Evolutionary conservation across 257 asterid genomes (phyloP).

Genomic region (Solanum paucissectum): DNA sequence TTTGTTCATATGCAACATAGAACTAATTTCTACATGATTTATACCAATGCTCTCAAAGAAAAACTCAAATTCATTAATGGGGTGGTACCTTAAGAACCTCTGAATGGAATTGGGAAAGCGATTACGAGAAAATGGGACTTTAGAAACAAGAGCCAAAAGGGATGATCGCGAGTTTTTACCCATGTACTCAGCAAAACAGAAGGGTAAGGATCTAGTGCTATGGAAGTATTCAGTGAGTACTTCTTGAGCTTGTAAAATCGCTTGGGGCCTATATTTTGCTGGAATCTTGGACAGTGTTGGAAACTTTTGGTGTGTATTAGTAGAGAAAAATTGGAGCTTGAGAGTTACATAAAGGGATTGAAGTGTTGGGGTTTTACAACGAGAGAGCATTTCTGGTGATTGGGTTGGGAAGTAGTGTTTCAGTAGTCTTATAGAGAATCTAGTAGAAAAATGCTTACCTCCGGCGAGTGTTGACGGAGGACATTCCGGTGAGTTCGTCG

Average conservation of each 20-base stretch:
- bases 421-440: not conserved
- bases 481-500: not conserved
- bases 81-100: constrained; percentile 57
- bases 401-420: not conserved
- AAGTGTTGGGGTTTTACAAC: constrained; percentile 4
- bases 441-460: not conserved
- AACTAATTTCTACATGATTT: constrained; percentile 1
- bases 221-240: constrained; percentile 55
- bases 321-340: constrained; percentile 15
- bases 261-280: constrained; percentile 30
- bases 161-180: constrained; percentile 32
- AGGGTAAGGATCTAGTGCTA: constrained; percentile 49
- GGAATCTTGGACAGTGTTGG: constrained; percentile 39
- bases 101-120: constrained; percentile 18
- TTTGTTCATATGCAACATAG: constrained; percentile 11
- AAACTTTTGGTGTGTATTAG: not conserved
- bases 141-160: constrained; percentile 27
- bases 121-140: constrained; percentile 25
- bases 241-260: constrained; percentile 36
- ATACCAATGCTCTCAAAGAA: constrained; percentile 59
- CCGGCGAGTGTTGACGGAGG: not conserved
- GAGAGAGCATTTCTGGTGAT: not conserved
- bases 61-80: constrained; percentile 54
- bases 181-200: constrained; percentile 42
- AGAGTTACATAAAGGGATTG: constrained; percentile 12